Conservation (phyloP, 1,284 basidiomycete genomes). For the Ustilago crameri region DNA sequence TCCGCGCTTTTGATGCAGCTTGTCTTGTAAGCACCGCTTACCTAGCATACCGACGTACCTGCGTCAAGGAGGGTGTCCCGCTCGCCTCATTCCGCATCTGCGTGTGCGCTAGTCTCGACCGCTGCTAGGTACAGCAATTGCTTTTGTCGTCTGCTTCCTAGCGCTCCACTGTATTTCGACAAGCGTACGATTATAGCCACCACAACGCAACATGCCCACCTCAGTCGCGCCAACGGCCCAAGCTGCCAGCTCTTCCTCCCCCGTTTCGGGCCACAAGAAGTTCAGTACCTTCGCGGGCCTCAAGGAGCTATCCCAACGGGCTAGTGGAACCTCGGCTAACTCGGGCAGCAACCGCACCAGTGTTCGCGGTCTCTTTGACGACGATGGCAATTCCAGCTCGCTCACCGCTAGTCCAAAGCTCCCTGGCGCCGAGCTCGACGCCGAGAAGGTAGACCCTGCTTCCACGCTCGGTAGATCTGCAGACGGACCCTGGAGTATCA, state of each 20-base stretch:
- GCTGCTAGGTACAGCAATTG: not conserved
- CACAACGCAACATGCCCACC: conserved; percentile 26
- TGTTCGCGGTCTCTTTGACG: conserved; percentile 53
- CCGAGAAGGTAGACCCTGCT: conserved; percentile 69
- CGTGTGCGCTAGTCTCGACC: conserved; percentile 1
- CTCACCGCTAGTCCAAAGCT: conserved; percentile 18
- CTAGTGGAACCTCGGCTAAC: conserved; percentile 16
- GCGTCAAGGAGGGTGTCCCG: conserved; percentile 11
- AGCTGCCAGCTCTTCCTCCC: conserved; percentile 14
- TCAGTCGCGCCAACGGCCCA: conserved; percentile 10
- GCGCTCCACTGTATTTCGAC: not conserved
- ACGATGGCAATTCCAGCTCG: conserved; percentile 20
- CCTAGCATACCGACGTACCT: conserved; percentile 15
- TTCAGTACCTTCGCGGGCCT: conserved; percentile 56
- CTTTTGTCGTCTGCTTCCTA: not conserved
- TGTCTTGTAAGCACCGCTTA: not conserved
- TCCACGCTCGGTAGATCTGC: conserved; percentile 13
- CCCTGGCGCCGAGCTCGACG: conserved; percentile 69
- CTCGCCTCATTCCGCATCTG: conserved; percentile 7
- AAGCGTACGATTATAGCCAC: not conserved
- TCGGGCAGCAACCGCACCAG: conserved; percentile 29
- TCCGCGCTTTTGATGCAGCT: conserved; percentile 13
- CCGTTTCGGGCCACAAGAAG: conserved; percentile 37
- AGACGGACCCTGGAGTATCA: conserved; percentile 79
- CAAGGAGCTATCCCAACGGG: conserved; percentile 32